Percentiles rank a stretch among this genome's conserved stretches.
Evolutionary conservation across 2,329 filamentous ascomycete species (phyloP).

Genomic region (Trichoderma citrinoviride): DNA sequence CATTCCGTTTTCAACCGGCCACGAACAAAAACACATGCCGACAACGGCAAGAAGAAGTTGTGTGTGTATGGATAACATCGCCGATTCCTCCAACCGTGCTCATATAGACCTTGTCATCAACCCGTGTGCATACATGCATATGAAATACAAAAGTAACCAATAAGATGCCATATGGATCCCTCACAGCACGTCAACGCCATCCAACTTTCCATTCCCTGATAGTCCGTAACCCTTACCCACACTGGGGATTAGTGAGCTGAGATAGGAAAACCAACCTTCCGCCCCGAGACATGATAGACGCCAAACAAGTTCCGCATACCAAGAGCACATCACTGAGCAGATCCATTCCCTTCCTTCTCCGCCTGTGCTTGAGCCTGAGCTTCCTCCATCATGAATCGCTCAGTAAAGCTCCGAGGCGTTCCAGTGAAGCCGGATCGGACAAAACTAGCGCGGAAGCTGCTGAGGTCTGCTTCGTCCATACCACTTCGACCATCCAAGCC

Average conservation of each 20-base stretch:
- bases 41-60: not conserved
- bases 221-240: slow-evolving; percentile 26
- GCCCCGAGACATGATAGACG: slow-evolving; percentile 27
- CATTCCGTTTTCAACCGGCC: not conserved
- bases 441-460: slow-evolving; percentile 44
- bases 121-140: not conserved
- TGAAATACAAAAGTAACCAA: not conserved
- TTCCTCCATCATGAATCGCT: slow-evolving; percentile 50
- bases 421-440: slow-evolving; percentile 42
- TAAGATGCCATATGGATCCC: not conserved
- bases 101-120: not conserved
- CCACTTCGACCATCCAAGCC: slow-evolving; percentile 52
- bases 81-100: not conserved
- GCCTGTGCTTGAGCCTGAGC: slow-evolving; percentile 39
- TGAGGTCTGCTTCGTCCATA: slow-evolving; percentile 46
- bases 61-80: slow-evolving; percentile 1
- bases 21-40: slow-evolving; percentile 6
- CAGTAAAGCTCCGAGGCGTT: slow-evolving; percentile 48
- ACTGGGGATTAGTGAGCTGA: slow-evolving; percentile 19
- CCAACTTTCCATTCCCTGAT: slow-evolving; percentile 28
- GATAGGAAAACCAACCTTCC: slow-evolving; percentile 26
- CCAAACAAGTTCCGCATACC: slow-evolving; percentile 21
- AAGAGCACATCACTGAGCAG: slow-evolving; percentile 24
- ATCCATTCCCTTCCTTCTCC: slow-evolving; percentile 26
- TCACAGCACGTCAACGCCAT: slow-evolving; percentile 31